Conservation (phyloP, 106 monocot genomes). For the Dioscorea dumetorum region DNA sequence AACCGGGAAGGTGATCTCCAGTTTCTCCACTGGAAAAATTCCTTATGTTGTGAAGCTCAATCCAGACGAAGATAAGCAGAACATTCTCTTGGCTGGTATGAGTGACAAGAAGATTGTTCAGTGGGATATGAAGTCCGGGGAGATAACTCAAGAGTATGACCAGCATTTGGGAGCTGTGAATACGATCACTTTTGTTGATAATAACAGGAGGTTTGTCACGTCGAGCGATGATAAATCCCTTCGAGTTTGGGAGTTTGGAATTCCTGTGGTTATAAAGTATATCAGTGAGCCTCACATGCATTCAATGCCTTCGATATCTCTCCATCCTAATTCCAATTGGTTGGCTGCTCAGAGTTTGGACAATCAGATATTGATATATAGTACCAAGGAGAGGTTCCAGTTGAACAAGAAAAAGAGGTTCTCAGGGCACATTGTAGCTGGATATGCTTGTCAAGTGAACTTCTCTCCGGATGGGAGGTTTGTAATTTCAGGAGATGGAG, state of each 20-base stretch:
- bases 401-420: slow-evolving; percentile 99
- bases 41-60: slow-evolving; percentile 98
- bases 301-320: slow-evolving; percentile 91
- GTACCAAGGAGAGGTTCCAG: slow-evolving; percentile 97
- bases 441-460: slow-evolving; percentile 97
- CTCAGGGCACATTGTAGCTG: slow-evolving; percentile 86
- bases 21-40: slow-evolving; percentile 91
- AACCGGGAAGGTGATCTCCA: slow-evolving; percentile 93
- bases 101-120: slow-evolving; percentile 99
- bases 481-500: slow-evolving; percentile 95
- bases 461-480: slow-evolving; percentile 96
- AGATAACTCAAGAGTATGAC: slow-evolving; percentile 95
- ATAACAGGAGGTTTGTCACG: slow-evolving; percentile 93
- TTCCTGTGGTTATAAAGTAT: slow-evolving; percentile 96
- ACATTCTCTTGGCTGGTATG: slow-evolving; percentile 91
- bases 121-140: slow-evolving; percentile 92
- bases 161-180: slow-evolving; percentile 97
- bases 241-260: slow-evolving; percentile 97
- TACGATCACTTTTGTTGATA: slow-evolving; percentile 97
- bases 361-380: slow-evolving; percentile 95
- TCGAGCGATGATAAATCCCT: slow-evolving; percentile 98
- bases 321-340: slow-evolving; percentile 94
- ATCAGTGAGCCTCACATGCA: slow-evolving; percentile 99
- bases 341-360: slow-evolving; percentile 97
- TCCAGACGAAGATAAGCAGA: slow-evolving; percentile 93